Evolutionary conservation across 1,284 basidiomycete species (phyloP).

Genomic region (Leccinum pallidistipes): DNA sequence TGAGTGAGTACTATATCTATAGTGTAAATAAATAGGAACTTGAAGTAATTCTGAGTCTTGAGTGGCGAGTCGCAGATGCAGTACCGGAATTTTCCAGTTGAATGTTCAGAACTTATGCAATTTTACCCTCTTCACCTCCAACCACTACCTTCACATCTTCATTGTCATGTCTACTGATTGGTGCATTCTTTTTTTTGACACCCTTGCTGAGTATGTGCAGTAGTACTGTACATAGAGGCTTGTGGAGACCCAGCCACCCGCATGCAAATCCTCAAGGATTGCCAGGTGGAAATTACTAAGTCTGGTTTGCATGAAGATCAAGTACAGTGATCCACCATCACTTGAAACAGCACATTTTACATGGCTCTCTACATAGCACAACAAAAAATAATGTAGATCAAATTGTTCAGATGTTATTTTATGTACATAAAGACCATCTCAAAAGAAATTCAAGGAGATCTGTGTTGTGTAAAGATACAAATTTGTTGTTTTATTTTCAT

Average conservation of each 20-base stretch:
- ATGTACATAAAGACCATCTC: too few relatives aligned
- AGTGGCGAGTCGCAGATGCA: not conserved
- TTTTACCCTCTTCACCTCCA: not conserved
- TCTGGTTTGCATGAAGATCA: not conserved
- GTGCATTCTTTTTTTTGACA: not conserved
- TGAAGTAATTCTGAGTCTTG: not conserved
- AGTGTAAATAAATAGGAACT: not conserved
- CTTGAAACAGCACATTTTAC: too few relatives aligned
- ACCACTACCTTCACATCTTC: not conserved
- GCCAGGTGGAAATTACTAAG: not conserved
- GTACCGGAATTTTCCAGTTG: not conserved
- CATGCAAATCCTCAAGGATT: not conserved
- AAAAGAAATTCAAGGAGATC: too few relatives aligned
- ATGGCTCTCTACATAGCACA: too few relatives aligned
- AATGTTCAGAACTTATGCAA: not conserved
- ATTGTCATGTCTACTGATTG: not conserved
- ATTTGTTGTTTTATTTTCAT: too few relatives aligned
- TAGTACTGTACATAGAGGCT: not conserved
- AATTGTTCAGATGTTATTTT: too few relatives aligned
- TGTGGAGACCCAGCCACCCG: not conserved
- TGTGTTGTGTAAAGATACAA: too few relatives aligned
- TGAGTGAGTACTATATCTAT: not conserved
- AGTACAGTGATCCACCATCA: not conserved
- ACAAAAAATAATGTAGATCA: too few relatives aligned
- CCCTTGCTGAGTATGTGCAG: not conserved